Evolutionary conservation across 2,329 filamentous ascomycete genomes (phyloP), one percentile per base, ranked within the genome.

Genomic region (Dryadomyces quercivorus): DNA sequence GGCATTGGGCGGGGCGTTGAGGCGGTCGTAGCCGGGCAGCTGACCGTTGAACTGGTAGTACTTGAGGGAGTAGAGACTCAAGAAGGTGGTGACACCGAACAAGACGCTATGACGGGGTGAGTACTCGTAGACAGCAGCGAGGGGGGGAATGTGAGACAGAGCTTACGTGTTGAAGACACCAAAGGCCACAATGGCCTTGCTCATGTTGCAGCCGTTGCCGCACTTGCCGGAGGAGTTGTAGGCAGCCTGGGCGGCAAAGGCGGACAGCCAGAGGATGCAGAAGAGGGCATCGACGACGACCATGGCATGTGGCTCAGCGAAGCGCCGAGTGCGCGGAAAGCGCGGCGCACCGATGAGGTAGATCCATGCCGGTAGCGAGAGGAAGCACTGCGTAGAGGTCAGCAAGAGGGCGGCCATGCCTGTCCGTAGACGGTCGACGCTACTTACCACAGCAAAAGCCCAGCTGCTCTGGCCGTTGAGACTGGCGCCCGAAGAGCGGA

Each of bases 261-360:
- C 82, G 2, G 82, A 82, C 46, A 86, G 71, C 82, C 82, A 86
- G 58, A 85, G 68, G 59, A 86, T 65, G 62, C 71, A 69, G 63
- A 75, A 83, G 55, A 81, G 43, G n/a, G 66, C 67, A 63, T 86
- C 82, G 36, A 84, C 70, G 9, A 67, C 69, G 22, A 80, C 68
- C 73, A 86, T 81, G 57, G 73, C 81, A 60, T 81, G 76, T 2
- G 82, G 80, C 56, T 84, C 72, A 51, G 82, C 82, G 53, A 82
- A 72, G 58, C 73, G 78, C 54, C 78, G 75, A 5, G 82, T 82
- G 58, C 82, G 75, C 50, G 75, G 73, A 65, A 80, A 85, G 53
- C 82, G 75, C 45, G 82, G 82, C 3, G 81, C 77, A 75, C 84
- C 80, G 61, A 78, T 74, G 50, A 85, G 72, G 67, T 80, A 86